Percentiles rank a stretch among this genome's conserved stretches.
Evolutionary conservation across 306 rosid genomes (phyloP).

Genomic region (Acacia crassicarpa): DNA sequence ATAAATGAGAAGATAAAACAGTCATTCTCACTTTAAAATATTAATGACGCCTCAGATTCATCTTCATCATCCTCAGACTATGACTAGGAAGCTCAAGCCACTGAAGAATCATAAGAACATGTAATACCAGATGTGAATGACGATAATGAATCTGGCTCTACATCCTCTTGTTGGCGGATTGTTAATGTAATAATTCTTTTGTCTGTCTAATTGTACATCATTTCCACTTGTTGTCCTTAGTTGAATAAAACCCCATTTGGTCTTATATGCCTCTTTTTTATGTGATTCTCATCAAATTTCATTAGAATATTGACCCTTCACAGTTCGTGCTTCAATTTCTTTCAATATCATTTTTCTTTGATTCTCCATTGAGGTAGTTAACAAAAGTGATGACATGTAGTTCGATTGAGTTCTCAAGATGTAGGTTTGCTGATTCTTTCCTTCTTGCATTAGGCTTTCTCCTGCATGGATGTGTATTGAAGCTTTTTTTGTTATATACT

Average conservation of each 20-base stretch:
- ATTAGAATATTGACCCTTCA: not conserved
- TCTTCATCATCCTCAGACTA: slow-evolving; percentile 67
- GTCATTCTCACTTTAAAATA: not conserved
- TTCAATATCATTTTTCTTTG: no score
- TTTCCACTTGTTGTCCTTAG: not conserved
- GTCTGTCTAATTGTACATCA: not conserved
- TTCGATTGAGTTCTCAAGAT: no score
- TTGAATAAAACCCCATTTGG: not conserved
- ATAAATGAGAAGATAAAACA: not conserved
- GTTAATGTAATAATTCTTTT: not conserved
- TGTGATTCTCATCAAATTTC: not conserved
- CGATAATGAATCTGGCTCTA: slow-evolving; percentile 47
- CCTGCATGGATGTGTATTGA: not conserved
- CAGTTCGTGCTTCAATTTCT: not conserved
- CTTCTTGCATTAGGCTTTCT: no score
- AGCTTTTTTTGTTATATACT: not conserved
- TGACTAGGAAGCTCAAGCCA: slow-evolving; percentile 43
- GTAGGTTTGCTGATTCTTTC: no score
- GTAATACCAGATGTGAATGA: slow-evolving; percentile 30
- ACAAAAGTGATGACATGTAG: no score
- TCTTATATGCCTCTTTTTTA: no score
- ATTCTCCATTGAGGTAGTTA: no score
- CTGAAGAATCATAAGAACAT: slow-evolving; percentile 46
- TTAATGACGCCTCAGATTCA: slow-evolving; percentile 51
- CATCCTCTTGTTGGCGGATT: slow-evolving; percentile 64